A percentile compares a stretch with the other conserved stretches of the same genome.
Evolutionary conservation across 139 green algal genomes (phyloP).

Genomic region (Picochlorum sp.): DNA sequence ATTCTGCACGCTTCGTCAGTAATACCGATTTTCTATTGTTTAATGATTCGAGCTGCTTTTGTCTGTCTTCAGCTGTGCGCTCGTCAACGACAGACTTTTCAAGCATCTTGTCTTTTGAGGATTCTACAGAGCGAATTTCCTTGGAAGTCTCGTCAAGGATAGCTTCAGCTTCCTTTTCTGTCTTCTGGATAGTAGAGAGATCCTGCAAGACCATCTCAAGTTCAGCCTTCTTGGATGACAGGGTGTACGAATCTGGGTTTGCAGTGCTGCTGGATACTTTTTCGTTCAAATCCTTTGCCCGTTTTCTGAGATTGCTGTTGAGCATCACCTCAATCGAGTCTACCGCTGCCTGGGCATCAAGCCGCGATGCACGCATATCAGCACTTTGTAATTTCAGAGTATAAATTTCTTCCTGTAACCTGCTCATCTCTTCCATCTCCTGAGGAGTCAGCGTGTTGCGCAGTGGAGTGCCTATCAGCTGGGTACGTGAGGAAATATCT

Average conservation of each 20-base stretch:
- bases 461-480: conserved; percentile 57
- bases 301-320: conserved; percentile 41
- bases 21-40: conserved; percentile 38
- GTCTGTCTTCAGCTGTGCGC: conserved; percentile 3
- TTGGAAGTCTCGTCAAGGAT: neutral
- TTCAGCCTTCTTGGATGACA: conserved; percentile 19
- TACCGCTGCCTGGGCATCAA: conserved; percentile 28
- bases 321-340: conserved; percentile 39
- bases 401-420: conserved; percentile 35
- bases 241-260: conserved; percentile 18
- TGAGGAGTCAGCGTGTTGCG: conserved; percentile 39
- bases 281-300: conserved; percentile 44
- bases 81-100: conserved; percentile 20
- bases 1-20: conserved; percentile 48
- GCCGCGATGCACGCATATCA: conserved; percentile 13
- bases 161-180: conserved; percentile 9
- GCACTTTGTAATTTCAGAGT: conserved; percentile 25
- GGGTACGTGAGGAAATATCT: conserved; percentile 29
- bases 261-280: conserved; percentile 18
- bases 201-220: conserved; percentile 4
- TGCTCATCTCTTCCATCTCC: conserved; percentile 56
- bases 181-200: conserved; percentile 7
- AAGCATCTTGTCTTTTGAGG: conserved; percentile 39
- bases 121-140: conserved; percentile 19
- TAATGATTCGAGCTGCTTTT: conserved; percentile 49